phyloP scores from a whole-genome alignment of 2,329 filamentous ascomycete genomes.

The Sclerotinia subarctica region DNA sequence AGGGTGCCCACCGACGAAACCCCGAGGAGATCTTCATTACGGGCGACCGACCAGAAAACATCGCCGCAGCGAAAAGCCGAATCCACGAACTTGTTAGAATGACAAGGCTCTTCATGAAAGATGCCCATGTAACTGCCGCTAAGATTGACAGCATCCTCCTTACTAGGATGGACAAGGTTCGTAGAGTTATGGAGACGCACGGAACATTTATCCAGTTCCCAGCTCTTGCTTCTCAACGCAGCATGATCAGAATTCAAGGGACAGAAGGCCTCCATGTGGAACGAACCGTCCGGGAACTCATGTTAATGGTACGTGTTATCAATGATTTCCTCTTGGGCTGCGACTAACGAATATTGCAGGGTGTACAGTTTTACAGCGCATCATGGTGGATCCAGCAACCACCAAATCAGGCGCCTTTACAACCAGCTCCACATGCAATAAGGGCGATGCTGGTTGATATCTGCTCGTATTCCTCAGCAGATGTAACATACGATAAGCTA shows the following conservation, averaged over 20 bases:
- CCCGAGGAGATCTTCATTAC: conserved; percentile 94
- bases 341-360: conserved; percentile 49
- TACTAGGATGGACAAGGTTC: conserved; percentile 89
- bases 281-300: conserved; percentile 90
- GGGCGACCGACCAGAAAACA: conserved; percentile 78
- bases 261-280: conserved; percentile 92
- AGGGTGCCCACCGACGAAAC: conserved; percentile 74
- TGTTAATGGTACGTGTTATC: conserved; percentile 70
- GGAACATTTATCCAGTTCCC: conserved; percentile 94
- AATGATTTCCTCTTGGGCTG: conserved; percentile 2
- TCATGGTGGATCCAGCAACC: conserved; percentile 77
- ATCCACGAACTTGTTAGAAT: conserved; percentile 79
- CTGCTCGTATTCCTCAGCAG: conserved; percentile 91
- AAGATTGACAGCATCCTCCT: conserved; percentile 95
- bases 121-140: conserved; percentile 81
- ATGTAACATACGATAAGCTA: conserved; percentile 90
- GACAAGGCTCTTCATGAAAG: conserved; percentile 85
- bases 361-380: conserved; percentile 95
- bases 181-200: conserved; percentile 96
- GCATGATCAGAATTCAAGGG: conserved; percentile 84
- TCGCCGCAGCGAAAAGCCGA: conserved; percentile 85
- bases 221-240: conserved; percentile 78
- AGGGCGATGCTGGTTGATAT: conserved; percentile 92
- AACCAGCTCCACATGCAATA: conserved; percentile 48
- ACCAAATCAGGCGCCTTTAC: conserved; percentile 48